Evolutionary conservation across 371 early-diverging fungal genomes (phyloP).

Genomic region (Amoeboaphelidium protococcarum): DNA sequence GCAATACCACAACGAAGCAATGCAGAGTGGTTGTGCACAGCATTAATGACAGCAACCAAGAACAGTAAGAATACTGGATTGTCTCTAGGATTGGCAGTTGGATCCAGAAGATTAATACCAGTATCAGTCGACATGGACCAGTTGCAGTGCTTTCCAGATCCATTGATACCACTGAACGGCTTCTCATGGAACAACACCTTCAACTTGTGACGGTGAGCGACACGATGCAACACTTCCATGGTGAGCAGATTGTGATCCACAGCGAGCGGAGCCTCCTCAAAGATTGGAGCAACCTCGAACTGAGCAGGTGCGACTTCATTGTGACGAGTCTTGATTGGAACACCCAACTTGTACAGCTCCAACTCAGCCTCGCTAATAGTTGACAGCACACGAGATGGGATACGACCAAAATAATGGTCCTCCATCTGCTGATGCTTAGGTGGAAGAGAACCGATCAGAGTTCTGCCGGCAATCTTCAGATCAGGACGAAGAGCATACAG

Average conservation of each 20-base stretch:
- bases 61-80: slow-evolving; percentile 86
- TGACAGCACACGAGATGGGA: slow-evolving; percentile 73
- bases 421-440: slow-evolving; percentile 94
- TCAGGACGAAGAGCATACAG: slow-evolving; percentile 78
- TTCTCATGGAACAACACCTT: slow-evolving; percentile 91
- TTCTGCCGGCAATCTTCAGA: slow-evolving; percentile 82
- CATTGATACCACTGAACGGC: slow-evolving; percentile 94
- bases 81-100: slow-evolving; percentile 66
- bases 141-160: slow-evolving; percentile 95
- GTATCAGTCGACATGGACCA: slow-evolving; percentile 83
- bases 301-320: slow-evolving; percentile 97
- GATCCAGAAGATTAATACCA: slow-evolving; percentile 87
- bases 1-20: slow-evolving; percentile 71
- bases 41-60: slow-evolving; percentile 65
- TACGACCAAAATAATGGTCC: slow-evolving; percentile 94
- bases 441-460: slow-evolving; percentile 69
- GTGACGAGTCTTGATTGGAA: slow-evolving; percentile 94
- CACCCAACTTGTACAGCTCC: slow-evolving; percentile 75
- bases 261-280: slow-evolving; percentile 78
- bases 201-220: slow-evolving; percentile 83
- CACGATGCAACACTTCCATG: slow-evolving; percentile 87
- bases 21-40: slow-evolving; percentile 62
- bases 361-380: slow-evolving; percentile 74
- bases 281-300: slow-evolving; percentile 91
- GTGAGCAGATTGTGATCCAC: slow-evolving; percentile 96